Conservation (phyloP, 2,329 filamentous ascomycete species). For the Xylariaceae sp. region DNA sequence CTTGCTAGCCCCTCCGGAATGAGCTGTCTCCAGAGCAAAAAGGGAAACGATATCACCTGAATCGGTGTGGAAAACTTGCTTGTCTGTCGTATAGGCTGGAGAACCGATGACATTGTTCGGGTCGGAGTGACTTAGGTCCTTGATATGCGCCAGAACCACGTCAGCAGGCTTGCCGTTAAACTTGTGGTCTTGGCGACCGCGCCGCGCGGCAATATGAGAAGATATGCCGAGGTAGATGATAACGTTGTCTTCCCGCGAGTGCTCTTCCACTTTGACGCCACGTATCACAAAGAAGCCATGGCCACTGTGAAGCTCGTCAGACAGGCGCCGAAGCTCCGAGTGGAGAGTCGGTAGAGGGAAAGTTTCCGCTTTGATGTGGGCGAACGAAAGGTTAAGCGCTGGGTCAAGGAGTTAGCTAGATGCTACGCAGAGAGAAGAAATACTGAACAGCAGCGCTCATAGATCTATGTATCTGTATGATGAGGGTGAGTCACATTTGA, state of each 20-base stretch:
- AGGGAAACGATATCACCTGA: slow-evolving; percentile 56
- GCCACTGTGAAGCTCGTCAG: slow-evolving; percentile 52
- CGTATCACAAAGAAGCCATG: slow-evolving; percentile 60
- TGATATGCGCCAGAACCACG: slow-evolving; percentile 58
- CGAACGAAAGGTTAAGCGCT: slow-evolving; percentile 31
- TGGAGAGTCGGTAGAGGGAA: slow-evolving; percentile 55
- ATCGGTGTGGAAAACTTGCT: slow-evolving; percentile 50
- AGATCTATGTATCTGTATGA: too few relatives aligned
- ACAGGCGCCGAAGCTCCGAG: slow-evolving; percentile 45
- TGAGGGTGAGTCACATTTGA: slow-evolving; percentile 32
- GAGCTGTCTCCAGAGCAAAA: slow-evolving; percentile 50
- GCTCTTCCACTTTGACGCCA: slow-evolving; percentile 49
- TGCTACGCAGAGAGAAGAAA: neutral
- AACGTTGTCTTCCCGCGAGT: slow-evolving; percentile 54
- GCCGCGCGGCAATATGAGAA: slow-evolving; percentile 51
- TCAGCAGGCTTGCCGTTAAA: slow-evolving; percentile 44
- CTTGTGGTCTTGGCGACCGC: slow-evolving; percentile 50
- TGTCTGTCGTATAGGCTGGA: slow-evolving; percentile 32
- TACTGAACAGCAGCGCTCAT: neutral
- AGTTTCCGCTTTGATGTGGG: slow-evolving; percentile 43
- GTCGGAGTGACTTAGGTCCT: slow-evolving; percentile 45
- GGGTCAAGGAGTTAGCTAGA: neutral
- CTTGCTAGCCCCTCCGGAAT: slow-evolving; percentile 53
- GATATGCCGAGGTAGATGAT: slow-evolving; percentile 59
- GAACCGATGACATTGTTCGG: slow-evolving; percentile 46